Base-by-base conservation (phyloP, 768 basidiomycete genomes). In the Suillus placidus region DNA sequence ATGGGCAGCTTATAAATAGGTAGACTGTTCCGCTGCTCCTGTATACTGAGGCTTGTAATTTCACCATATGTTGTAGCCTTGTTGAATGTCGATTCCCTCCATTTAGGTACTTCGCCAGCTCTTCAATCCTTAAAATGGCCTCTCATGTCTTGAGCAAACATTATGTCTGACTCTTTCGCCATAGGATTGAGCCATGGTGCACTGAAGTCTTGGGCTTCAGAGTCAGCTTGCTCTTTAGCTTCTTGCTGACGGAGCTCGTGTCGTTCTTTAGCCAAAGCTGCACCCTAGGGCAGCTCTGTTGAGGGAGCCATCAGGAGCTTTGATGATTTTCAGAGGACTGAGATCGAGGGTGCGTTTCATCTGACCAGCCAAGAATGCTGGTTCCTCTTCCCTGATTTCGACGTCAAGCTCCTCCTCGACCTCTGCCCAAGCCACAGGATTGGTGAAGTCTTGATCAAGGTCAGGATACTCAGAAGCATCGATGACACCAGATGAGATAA, bases 1-100 rank as follows among this genome's bases (percentile, higher is more conserved):
- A n/a, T n/a, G n/a, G n/a, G n/a, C n/a, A 99, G 89, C 77, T 98
- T 99, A 81, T 89, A 99, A 54, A 99, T 98, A 13, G 97, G 97
- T 65, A 99, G 79, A 71, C 84, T 92, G 77, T 88, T 90, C 62
- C 97, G 83, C 73, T 99, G 97, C 0, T 99, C 97, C 72, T 96
- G 93, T 37, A 99, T 97, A 69, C 91, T 93, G 62, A 97, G 82
- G 14, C 71, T 84, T 0, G 97, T 97, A 70, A 95, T 92, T 81
- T 95, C 93, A 74, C 97, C 97, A 70, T 92, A 99, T 2, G 96
- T 95, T 4, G 94, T 95, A 32, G 95, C 90, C 80, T 97, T 97
- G 83, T 97, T 98, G 77, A 95, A 94, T 47, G 92, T 89, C 63
- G 88, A 87, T 69, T 94, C 90, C 77, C 91, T 95, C 97, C 97